Evolutionary conservation across 129 eudicot genomes (phyloP).

Genomic region (Centrapalus pauciflorus): DNA sequence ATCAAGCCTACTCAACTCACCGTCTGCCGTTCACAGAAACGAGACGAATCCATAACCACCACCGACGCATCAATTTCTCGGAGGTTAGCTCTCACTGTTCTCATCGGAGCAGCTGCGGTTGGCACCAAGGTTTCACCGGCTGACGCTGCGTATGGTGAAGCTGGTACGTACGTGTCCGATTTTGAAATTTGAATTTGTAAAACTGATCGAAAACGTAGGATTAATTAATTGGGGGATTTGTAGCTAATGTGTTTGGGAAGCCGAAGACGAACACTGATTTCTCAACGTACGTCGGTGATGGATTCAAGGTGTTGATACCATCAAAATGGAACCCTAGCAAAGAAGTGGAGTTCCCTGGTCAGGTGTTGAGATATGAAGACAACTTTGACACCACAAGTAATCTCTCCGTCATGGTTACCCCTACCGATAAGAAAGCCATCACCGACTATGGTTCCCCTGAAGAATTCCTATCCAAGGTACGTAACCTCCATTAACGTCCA

Average conservation of each 20-base stretch:
- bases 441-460: constrained; percentile 92
- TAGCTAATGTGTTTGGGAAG: constrained; percentile 97
- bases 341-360: constrained; percentile 98
- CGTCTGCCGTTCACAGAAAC: constrained; percentile 78
- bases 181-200: background rate
- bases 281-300: constrained; percentile 52
- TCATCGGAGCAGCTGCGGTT: constrained; percentile 91
- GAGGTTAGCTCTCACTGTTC: constrained; percentile 78
- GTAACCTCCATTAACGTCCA: too few species aligned
- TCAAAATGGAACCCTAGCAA: constrained; percentile 98
- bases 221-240: background rate
- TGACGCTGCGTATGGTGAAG: constrained; percentile 97
- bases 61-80: constrained; percentile 44
- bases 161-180: constrained; percentile 41
- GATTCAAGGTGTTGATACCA: constrained; percentile 76
- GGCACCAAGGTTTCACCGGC: constrained; percentile 93
- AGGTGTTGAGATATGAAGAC: constrained; percentile 88
- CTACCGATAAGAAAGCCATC: constrained; percentile 92
- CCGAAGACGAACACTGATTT: constrained; percentile 88
- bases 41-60: constrained; percentile 27
- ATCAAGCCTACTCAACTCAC: constrained; percentile 41
- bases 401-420: constrained; percentile 53
- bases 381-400: constrained; percentile 91
- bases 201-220: background rate
- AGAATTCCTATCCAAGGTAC: constrained; percentile 68